Percentiles rank a stretch among this genome's conserved stretches.
phyloP scores from a whole-genome alignment of 768 basidiomycete species.

The Roridomyces roridus region DNA sequence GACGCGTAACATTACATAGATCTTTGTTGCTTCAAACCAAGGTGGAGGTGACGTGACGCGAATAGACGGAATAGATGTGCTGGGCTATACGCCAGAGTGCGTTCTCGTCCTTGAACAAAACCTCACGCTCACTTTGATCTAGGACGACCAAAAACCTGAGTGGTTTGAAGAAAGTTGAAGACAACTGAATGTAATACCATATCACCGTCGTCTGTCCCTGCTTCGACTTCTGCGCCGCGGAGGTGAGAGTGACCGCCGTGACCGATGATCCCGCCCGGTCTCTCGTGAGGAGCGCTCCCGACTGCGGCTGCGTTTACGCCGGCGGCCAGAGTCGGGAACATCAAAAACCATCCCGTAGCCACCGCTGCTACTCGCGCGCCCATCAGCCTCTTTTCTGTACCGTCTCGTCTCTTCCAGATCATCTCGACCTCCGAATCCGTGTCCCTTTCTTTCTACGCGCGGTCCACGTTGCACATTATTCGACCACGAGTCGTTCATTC shows the following conservation, averaged over 20 bases:
- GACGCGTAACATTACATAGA: slow-evolving; percentile 43
- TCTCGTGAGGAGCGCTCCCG: slow-evolving; percentile 43
- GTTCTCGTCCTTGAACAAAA: no score
- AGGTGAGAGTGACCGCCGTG: slow-evolving; percentile 46
- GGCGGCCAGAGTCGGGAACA: slow-evolving; percentile 51
- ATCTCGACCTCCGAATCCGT: slow-evolving; percentile 70
- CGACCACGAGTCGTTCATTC: slow-evolving; percentile 82
- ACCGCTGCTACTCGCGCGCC: slow-evolving; percentile 29
- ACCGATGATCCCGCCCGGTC: slow-evolving; percentile 34
- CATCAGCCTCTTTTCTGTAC: slow-evolving; percentile 59
- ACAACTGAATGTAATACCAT: slow-evolving; percentile 26
- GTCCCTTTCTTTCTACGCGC: slow-evolving; percentile 35
- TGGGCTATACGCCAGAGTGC: slow-evolving; percentile 65
- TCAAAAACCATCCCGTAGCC: slow-evolving; percentile 89
- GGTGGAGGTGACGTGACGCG: slow-evolving; percentile 67
- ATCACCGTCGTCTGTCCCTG: slow-evolving; percentile 31
- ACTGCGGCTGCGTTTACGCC: slow-evolving; percentile 60
- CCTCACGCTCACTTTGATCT: not conserved
- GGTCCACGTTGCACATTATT: slow-evolving; percentile 70
- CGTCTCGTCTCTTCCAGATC: slow-evolving; percentile 76
- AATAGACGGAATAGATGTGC: slow-evolving; percentile 70
- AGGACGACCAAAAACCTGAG: slow-evolving; percentile 43
- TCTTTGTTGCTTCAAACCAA: slow-evolving; percentile 75
- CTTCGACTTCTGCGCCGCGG: slow-evolving; percentile 35
- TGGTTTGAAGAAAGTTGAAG: slow-evolving; percentile 38